A percentile compares a stretch with the other conserved stretches of the same genome.
Conservation (phyloP, 2,329 filamentous ascomycete species). For the Pleoardoris graminearum region DNA sequence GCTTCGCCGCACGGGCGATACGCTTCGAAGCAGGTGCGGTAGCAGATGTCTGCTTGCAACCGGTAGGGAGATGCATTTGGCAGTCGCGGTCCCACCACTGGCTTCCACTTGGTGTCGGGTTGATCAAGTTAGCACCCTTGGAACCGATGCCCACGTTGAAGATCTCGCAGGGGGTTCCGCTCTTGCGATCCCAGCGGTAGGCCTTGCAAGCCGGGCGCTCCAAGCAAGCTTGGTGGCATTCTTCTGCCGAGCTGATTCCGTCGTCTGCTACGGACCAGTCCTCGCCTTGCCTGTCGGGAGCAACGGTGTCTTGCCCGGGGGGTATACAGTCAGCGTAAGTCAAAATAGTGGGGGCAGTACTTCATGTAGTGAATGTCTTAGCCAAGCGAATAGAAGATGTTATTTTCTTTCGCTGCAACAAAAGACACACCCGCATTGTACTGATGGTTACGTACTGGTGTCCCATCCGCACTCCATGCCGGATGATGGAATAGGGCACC, state of each 20-base stretch:
- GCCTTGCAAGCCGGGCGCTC: slow-evolving; percentile 16
- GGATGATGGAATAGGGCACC: slow-evolving; percentile 16
- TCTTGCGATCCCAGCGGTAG: slow-evolving; percentile 13
- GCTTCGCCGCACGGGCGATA: neutral
- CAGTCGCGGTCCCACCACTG: slow-evolving; percentile 25
- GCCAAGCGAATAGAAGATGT: no score
- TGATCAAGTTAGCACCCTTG: slow-evolving; percentile 16
- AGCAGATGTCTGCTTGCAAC: neutral
- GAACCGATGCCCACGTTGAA: slow-evolving; percentile 20
- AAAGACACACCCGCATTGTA: no score
- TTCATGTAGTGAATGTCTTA: no score
- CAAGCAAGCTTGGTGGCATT: slow-evolving; percentile 25
- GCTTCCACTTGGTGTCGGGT: slow-evolving; percentile 9
- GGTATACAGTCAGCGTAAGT: no score
- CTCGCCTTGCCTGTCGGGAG: slow-evolving; percentile 16
- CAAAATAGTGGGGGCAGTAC: no score
- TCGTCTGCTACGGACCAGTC: slow-evolving; percentile 17
- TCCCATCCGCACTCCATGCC: slow-evolving; percentile 22
- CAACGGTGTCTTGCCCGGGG: no score
- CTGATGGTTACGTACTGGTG: no score
- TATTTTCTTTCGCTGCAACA: no score
- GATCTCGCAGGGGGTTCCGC: slow-evolving; percentile 13
- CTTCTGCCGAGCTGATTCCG: slow-evolving; percentile 7
- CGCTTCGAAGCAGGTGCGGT: neutral
- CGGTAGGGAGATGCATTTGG: slow-evolving; percentile 12